Conservation (phyloP, 1,139 yeast genomes). For the Sugiyamaella paludigena region DNA sequence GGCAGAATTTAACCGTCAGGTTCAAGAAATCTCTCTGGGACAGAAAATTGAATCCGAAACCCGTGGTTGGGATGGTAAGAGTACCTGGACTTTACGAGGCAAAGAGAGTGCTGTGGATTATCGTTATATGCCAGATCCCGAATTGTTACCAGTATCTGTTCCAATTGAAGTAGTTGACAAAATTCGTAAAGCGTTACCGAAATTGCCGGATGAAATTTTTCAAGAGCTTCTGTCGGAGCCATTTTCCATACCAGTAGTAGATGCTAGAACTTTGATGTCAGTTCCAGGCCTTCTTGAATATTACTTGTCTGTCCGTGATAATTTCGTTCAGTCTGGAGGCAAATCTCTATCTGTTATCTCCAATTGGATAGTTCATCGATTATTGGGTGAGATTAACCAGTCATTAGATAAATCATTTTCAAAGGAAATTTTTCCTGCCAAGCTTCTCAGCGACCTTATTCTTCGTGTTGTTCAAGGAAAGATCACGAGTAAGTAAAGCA, state of each 20-base stretch:
- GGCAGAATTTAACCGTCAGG: constrained; percentile 73
- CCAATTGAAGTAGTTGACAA: constrained; percentile 42
- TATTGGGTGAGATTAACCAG: constrained; percentile 66
- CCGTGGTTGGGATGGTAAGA: constrained; percentile 83
- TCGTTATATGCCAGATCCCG: constrained; percentile 93
- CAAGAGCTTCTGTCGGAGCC: constrained; percentile 50
- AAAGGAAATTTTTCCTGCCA: constrained; percentile 38
- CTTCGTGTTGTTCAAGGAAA: constrained; percentile 39
- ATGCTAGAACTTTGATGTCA: constrained; percentile 62
- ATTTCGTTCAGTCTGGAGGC: constrained; percentile 26
- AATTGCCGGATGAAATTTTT: constrained; percentile 61
- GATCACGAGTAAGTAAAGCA: constrained; percentile 36
- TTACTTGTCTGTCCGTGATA: constrained; percentile 48
- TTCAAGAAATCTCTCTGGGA: constrained; percentile 41
- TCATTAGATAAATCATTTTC: constrained; percentile 44
- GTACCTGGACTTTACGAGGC: constrained; percentile 62
- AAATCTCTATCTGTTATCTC: constrained; percentile 44
- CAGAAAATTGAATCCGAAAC: constrained; percentile 60
- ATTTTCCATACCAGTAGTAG: constrained; percentile 61
- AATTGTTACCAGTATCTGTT: constrained; percentile 60
- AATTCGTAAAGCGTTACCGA: constrained; percentile 50
- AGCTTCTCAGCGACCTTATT: constrained; percentile 47
- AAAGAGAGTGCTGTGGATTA: constrained; percentile 86
- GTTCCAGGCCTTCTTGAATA: constrained; percentile 49
- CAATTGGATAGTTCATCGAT: constrained; percentile 83